Evolutionary conservation across 306 rosid species (phyloP).

Genomic region (Psophocarpus tetragonolobus): DNA sequence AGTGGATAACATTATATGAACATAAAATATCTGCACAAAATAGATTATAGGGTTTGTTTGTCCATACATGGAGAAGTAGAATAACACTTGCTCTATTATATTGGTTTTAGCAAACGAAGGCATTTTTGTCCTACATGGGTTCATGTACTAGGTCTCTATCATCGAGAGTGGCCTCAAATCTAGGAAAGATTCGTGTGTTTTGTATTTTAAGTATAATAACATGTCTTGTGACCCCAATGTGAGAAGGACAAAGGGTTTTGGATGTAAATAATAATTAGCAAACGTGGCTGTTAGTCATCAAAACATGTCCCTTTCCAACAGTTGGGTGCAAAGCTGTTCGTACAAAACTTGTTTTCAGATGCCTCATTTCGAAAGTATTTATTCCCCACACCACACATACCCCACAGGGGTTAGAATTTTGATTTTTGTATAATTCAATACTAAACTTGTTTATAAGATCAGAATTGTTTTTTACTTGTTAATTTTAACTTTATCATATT

Average conservation of each 20-base stretch:
- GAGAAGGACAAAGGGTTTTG: constrained; percentile 20
- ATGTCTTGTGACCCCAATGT: background rate
- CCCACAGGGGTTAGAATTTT: too few species aligned
- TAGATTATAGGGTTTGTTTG: constrained; percentile 21
- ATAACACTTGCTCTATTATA: constrained; percentile 33
- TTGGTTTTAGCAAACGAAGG: constrained; percentile 25
- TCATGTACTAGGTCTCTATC: constrained; percentile 53
- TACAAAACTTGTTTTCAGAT: constrained; percentile 8
- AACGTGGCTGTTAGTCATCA: constrained; percentile 39
- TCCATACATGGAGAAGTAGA: constrained; percentile 31
- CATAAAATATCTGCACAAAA: constrained; percentile 9
- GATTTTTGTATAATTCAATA: too few species aligned
- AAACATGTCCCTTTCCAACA: constrained; percentile 14
- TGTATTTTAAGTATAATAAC: constrained; percentile 8
- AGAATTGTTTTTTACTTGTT: too few species aligned
- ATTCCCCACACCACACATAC: too few species aligned
- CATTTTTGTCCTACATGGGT: constrained; percentile 51
- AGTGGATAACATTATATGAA: constrained; percentile 36
- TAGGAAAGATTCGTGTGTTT: constrained; percentile 54
- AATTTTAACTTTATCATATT: too few species aligned
- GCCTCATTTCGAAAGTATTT: background rate
- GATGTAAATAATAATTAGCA: constrained; percentile 14
- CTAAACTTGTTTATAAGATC: too few species aligned
- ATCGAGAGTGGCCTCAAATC: constrained; percentile 56
- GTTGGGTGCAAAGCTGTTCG: background rate